Evolutionary conservation across 768 basidiomycete species (phyloP).

Genomic region (Paxillus involutus): DNA sequence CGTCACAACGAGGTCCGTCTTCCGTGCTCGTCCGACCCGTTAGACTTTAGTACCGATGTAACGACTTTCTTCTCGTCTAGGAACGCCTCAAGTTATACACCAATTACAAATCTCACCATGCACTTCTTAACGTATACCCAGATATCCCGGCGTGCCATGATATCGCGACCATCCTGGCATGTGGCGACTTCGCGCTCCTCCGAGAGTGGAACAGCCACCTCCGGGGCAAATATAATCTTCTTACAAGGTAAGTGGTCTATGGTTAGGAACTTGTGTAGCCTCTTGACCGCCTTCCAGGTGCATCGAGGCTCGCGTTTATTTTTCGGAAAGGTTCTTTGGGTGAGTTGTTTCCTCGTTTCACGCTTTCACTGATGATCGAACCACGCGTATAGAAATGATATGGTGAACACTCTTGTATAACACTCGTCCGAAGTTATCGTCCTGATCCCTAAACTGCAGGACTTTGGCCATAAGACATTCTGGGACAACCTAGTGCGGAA

Average conservation of each 20-base stretch:
- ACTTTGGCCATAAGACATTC: constrained; percentile 40
- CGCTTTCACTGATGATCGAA: not conserved
- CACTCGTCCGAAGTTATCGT: not conserved
- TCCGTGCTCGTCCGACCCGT: not conserved
- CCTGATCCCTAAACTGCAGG: constrained; percentile 20
- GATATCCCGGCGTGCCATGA: constrained; percentile 27
- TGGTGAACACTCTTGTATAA: constrained; percentile 10
- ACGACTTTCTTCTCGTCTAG: constrained; percentile 1
- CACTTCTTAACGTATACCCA: constrained; percentile 29
- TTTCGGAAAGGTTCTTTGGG: constrained; percentile 42
- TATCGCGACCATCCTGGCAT: constrained; percentile 23
- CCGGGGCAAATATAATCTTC: constrained; percentile 31
- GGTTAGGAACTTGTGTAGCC: not conserved
- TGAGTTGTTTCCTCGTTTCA: constrained; percentile 14
- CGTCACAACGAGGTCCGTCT: constrained; percentile 31
- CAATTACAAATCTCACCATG: constrained; percentile 36
- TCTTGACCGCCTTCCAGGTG: constrained; percentile 27
- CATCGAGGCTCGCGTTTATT: constrained; percentile 37
- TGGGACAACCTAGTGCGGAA: constrained; percentile 35
- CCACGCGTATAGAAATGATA: constrained; percentile 17
- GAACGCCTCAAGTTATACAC: constrained; percentile 38
- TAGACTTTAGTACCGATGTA: not conserved
- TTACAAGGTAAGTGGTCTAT: constrained; percentile 27
- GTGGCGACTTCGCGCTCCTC: constrained; percentile 30
- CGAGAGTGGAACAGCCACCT: constrained; percentile 34